Percentiles rank a stretch among this genome's conserved stretches.
Evolutionary conservation across 2,329 filamentous ascomycete species (phyloP).

Genomic region (Trichoderma harzianum): DNA sequence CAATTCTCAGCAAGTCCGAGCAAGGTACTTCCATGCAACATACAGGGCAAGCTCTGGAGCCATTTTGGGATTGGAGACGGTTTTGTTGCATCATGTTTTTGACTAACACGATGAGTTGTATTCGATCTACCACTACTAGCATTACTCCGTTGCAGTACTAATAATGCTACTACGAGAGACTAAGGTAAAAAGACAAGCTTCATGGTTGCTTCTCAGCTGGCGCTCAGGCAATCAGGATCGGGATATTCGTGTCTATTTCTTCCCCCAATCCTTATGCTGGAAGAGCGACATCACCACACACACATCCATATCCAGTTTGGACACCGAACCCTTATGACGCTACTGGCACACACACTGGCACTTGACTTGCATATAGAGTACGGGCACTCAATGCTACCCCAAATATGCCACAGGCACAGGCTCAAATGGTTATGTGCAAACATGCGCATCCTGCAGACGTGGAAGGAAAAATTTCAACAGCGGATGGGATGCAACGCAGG

Average conservation of each 20-base stretch:
- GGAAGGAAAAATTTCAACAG: neutral
- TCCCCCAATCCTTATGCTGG: neutral
- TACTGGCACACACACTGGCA: neutral
- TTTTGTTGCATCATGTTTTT: neutral
- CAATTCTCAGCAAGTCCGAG: neutral
- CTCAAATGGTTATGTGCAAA: neutral
- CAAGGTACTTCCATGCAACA: neutral
- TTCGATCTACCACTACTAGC: neutral
- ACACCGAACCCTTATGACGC: conserved; percentile 13
- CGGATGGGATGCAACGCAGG: neutral
- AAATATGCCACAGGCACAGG: neutral
- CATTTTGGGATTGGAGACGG: neutral
- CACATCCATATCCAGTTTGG: neutral
- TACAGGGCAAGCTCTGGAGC: neutral
- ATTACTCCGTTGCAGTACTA: neutral
- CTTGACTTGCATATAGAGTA: neutral
- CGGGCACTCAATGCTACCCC: neutral
- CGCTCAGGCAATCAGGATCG: neutral
- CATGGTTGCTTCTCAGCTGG: neutral
- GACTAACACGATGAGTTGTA: neutral
- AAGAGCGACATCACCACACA: neutral
- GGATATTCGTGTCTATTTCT: neutral
- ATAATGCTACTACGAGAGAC: neutral
- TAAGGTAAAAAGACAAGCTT: neutral
- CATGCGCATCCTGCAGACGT: neutral